Conservation (phyloP, 2,329 filamentous ascomycete species). For the Colletotrichum spaethianum region DNA sequence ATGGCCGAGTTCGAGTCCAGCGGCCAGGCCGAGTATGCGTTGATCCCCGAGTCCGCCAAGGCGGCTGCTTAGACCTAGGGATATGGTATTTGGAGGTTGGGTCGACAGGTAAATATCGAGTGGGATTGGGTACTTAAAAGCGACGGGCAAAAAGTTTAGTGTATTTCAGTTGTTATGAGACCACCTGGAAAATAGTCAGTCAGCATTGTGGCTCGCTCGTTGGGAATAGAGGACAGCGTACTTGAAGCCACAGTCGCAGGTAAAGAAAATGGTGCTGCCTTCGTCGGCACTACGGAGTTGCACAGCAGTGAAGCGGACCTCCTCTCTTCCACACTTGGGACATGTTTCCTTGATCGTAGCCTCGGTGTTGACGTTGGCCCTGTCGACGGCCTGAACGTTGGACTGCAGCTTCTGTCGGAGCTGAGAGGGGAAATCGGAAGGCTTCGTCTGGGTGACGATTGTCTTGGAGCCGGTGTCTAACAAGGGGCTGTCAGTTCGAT, state of each 20-base stretch:
- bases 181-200: slow-evolving; percentile 56
- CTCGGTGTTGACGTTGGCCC: slow-evolving; percentile 82
- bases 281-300: slow-evolving; percentile 95
- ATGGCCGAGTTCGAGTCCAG: slow-evolving; percentile 98
- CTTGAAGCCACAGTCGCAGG: slow-evolving; percentile 89
- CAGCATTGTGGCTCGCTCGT: slow-evolving; percentile 43
- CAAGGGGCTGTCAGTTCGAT: neutral
- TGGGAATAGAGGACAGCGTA: slow-evolving; percentile 59
- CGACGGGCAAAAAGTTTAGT: slow-evolving; percentile 39
- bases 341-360: slow-evolving; percentile 79
- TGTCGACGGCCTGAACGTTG: slow-evolving; percentile 85
- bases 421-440: slow-evolving; percentile 91
- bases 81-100: slow-evolving; percentile 22
- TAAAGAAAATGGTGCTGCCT: slow-evolving; percentile 93
- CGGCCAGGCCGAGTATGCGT: slow-evolving; percentile 90
- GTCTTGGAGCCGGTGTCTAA: slow-evolving; percentile 82
- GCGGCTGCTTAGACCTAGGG: slow-evolving; percentile 54
- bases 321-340: slow-evolving; percentile 82
- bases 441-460: slow-evolving; percentile 87
- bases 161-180: slow-evolving; percentile 71
- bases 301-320: slow-evolving; percentile 87
- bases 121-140: slow-evolving; percentile 40
- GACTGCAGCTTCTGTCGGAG: slow-evolving; percentile 86
- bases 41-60: slow-evolving; percentile 78
- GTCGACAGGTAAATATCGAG: slow-evolving; percentile 39